These are phyloP conservation scores for Magnusiomyces paraingens DNA, from an alignment of 1,139 yeast species.

Conservation along the genomic window DNA sequence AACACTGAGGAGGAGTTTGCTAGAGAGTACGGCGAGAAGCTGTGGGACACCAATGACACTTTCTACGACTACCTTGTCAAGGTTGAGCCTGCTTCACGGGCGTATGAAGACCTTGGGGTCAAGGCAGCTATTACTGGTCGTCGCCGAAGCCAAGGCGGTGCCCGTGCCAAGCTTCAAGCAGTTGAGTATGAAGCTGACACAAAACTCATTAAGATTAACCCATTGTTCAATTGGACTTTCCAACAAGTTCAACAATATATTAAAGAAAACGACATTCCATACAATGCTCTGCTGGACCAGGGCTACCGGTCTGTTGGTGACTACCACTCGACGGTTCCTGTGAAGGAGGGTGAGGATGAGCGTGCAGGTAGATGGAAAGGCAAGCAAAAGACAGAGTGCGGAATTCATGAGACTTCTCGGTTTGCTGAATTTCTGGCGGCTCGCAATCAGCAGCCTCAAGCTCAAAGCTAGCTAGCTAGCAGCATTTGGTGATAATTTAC, in stretches of 20 bases:
- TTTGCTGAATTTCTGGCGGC: slow-evolving; percentile 51
- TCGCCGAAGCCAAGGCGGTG: slow-evolving; percentile 84
- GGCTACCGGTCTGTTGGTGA: slow-evolving; percentile 94
- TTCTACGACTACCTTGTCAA: slow-evolving; percentile 82
- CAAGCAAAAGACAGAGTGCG: slow-evolving; percentile 87
- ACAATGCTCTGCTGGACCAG: slow-evolving; percentile 71
- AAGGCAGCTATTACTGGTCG: slow-evolving; percentile 90
- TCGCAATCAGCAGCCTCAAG: slow-evolving; percentile 2
- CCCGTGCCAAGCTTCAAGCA: slow-evolving; percentile 64
- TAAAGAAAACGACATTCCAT: slow-evolving; percentile 67
- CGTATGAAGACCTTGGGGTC: slow-evolving; percentile 64
- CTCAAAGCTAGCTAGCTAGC: slow-evolving; percentile 2
- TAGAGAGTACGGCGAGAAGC: slow-evolving; percentile 56
- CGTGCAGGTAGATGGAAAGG: slow-evolving; percentile 98
- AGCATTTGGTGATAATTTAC: neutral
- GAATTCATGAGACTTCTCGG: slow-evolving; percentile 76
- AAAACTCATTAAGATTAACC: slow-evolving; percentile 78
- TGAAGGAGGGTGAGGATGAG: slow-evolving; percentile 87
- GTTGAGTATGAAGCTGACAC: slow-evolving; percentile 67
- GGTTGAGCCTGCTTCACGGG: slow-evolving; percentile 88
- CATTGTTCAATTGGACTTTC: slow-evolving; percentile 81
- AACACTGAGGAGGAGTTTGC: slow-evolving; percentile 59
- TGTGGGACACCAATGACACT: slow-evolving; percentile 81
- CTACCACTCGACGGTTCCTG: slow-evolving; percentile 91
- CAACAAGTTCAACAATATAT: slow-evolving; percentile 63